These are phyloP conservation scores for Saccharomycodes ludwigii DNA, from an alignment of 805 yeast genomes.

Conservation along the genomic window DNA sequence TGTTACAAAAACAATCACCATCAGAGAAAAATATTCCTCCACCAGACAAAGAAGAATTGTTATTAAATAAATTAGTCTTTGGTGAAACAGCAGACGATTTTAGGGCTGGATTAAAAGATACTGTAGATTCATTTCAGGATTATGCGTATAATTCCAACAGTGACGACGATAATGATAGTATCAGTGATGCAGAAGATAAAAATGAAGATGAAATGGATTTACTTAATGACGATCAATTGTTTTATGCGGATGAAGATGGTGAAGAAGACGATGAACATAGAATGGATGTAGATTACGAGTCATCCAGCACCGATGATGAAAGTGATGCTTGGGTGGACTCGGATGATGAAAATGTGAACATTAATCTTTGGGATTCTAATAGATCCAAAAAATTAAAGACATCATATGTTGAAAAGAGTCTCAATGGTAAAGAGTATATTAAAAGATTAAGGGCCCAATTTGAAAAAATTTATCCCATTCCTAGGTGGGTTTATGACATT, in stretches of 20 bases:
- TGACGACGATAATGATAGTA: conserved; percentile 32
- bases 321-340: conserved; percentile 73
- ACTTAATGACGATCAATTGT: conserved; percentile 37
- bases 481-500: conserved; percentile 56
- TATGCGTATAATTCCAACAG: conserved; percentile 29
- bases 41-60: conserved; percentile 75
- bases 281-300: conserved; percentile 22
- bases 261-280: conserved; percentile 23
- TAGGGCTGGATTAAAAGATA: conserved; percentile 46
- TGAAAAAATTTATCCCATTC: conserved; percentile 65
- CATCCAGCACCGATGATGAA: conserved; percentile 22
- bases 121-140: conserved; percentile 38
- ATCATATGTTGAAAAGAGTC: conserved; percentile 36
- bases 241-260: conserved; percentile 39
- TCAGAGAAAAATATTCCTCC: conserved; percentile 37
- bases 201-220: conserved; percentile 22
- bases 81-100: conserved; percentile 70
- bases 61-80: conserved; percentile 72
- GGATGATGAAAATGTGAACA: conserved; percentile 66
- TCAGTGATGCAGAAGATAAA: conserved; percentile 9
- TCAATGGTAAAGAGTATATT: conserved; percentile 51
- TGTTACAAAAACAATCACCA: too few species aligned
- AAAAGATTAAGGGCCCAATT: conserved; percentile 61
- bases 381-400: conserved; percentile 62
- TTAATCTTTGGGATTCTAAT: conserved; percentile 49